Conservation (phyloP, 2,329 filamentous ascomycete genomes). For the Colletotrichum ledebouriae region DNA sequence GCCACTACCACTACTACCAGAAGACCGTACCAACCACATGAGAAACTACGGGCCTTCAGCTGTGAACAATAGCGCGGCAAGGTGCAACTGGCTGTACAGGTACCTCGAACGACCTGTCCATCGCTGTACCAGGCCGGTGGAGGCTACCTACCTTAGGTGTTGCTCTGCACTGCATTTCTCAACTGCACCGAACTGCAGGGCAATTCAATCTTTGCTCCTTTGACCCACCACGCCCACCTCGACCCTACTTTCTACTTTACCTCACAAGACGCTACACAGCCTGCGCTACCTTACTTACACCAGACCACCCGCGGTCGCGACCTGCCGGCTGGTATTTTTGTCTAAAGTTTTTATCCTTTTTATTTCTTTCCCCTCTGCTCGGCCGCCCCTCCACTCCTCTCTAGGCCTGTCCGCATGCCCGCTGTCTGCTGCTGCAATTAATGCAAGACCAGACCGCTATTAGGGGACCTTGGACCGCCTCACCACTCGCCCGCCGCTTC, state of each 20-base stretch:
- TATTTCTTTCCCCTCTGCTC: constrained; percentile 8
- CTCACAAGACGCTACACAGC: constrained; percentile 41
- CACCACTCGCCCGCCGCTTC: too few species aligned
- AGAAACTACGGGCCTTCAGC: constrained; percentile 24
- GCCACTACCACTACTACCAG: constrained; percentile 3
- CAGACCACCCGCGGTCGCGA: constrained; percentile 30
- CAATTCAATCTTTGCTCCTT: constrained; percentile 36
- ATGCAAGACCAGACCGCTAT: constrained; percentile 31
- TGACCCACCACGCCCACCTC: constrained; percentile 29
- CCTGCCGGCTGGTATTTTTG: constrained; percentile 27
- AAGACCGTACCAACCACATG: constrained; percentile 6
- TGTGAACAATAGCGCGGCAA: constrained; percentile 18
- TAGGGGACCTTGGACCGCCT: neutral
- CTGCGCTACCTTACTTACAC: constrained; percentile 39
- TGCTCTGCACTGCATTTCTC: constrained; percentile 14
- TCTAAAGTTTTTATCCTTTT: constrained; percentile 1
- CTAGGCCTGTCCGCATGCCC: constrained; percentile 2
- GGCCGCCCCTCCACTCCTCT: neutral
- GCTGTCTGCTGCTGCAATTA: constrained; percentile 13
- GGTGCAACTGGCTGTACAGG: constrained; percentile 26
- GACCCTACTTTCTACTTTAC: constrained; percentile 34
- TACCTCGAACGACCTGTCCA: constrained; percentile 4
- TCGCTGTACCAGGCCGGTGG: constrained; percentile 19
- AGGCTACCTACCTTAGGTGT: neutral
- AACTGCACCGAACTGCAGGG: constrained; percentile 37